phyloP scores from a whole-genome alignment of 257 asterid species.

The Salvia rosmarinus region DNA sequence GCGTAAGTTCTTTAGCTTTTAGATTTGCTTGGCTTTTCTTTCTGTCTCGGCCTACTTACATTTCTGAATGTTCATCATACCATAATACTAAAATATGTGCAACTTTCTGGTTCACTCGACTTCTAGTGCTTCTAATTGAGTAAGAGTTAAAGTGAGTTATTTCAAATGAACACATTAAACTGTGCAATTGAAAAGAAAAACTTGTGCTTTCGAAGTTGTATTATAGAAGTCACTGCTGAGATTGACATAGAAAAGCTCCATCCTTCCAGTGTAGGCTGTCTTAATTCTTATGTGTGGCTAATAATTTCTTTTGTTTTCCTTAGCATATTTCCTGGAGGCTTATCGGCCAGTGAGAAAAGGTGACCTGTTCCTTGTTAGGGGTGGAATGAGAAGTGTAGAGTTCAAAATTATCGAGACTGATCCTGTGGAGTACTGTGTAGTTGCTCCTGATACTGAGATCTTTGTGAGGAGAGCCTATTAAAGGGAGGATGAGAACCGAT shows the following conservation, averaged over 20 bases:
- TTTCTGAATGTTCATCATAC: not conserved
- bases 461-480: conserved; percentile 85
- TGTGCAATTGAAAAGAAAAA: not conserved
- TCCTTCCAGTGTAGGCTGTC: not conserved
- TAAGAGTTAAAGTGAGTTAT: not conserved
- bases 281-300: conserved; percentile 20
- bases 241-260: not conserved
- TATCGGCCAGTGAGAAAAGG: conserved; percentile 85
- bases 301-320: conserved; percentile 16
- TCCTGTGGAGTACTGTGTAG: conserved; percentile 79
- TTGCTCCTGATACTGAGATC: conserved; percentile 86
- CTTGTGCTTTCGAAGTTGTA: not conserved
- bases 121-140: not conserved
- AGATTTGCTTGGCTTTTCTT: not conserved
- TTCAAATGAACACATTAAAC: not conserved
- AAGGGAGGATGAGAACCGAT: conserved; percentile 77
- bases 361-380: conserved; percentile 78
- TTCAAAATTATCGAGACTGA: conserved; percentile 80
- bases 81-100: not conserved
- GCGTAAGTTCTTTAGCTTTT: conserved; percentile 49
- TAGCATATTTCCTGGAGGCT: conserved; percentile 84
- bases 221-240: not conserved
- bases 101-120: not conserved
- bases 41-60: not conserved
- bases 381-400: conserved; percentile 88